Evolutionary conservation across 169 alveolate species (phyloP), one percentile per base, ranked within the genome.

Genomic region (Nephromyces sp.): DNA sequence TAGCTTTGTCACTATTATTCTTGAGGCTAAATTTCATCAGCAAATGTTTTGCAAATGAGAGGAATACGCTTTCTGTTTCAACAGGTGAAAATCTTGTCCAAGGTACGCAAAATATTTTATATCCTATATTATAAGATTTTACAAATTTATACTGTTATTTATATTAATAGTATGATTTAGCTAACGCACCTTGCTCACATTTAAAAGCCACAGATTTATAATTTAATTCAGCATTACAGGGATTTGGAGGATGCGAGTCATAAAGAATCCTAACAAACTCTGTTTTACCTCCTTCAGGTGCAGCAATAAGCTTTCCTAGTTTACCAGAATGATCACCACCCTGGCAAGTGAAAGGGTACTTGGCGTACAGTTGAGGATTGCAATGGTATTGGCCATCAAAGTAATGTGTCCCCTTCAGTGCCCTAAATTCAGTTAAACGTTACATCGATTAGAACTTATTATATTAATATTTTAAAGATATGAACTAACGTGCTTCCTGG

Each of bases 331-430:
- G 5, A 34, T 67, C 74, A 43, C 74, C 74, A 0, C 43, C 74
- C 24, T 67, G 74, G 27, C 74, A 67, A 4, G 74, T 33, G 28
- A 67, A 67, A n/a, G 74, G 74, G 6, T 33, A 5, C 31, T n/a
- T 15, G 0, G 71, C 64, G 72, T 67, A 67, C 15, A 67, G 33
- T 34, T 24, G 6, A 3, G 74, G 74, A 24, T 34, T 67, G 64
- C 74, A 67, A 3, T 32, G 6, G 64, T 67, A 67, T 66, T 67
- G 24, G 33, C 74, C 74, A 29, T 21, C 52, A 22, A 33, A 67
- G 32, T 0, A n/a, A 22, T 21, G 4, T 15, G 74, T 67, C 4
- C 74, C 74, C 30, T 3, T 27, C 3, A 67, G 64, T 22, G 74
- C 74, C 15, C 74, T 62, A 53, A 8, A 62, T 21, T n/a, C 68